Base-by-base conservation (phyloP, 2,329 filamentous ascomycete species). In the Taxawa tesnikishii region DNA sequence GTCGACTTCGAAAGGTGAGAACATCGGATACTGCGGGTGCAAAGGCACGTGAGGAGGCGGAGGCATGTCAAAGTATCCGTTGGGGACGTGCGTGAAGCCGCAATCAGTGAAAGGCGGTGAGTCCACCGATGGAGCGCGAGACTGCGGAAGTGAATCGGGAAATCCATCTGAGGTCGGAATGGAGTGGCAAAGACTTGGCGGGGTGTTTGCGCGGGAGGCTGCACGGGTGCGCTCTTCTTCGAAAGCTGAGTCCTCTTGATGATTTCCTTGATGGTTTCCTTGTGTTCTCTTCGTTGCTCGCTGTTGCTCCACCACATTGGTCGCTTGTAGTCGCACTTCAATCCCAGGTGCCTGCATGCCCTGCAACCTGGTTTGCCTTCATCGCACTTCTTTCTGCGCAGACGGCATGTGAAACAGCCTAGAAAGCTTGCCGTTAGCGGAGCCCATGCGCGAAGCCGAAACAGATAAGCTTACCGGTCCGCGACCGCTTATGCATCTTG, bases 221-320 rank as follows among this genome's bases (percentile, higher is more conserved):
- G 62, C 57, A 43, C 58, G 53, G n/a, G 60, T 32, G 75, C 68
- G 32, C 73, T 68, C 73, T 94, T 94, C 62, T 94, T 88, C 15
- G 78, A 77, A 45, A 92, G 70, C 72, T 96, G 96, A 54, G 90
- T 96, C 54, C 79, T 75, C 74, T 94, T 94, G 68, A 98, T 96
- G 59, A 88, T 83, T 59, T 81, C 79, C 70, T 98, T 98, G 69
- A 98, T 93, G 45, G 79, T 66, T 54, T 96, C 90, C 64, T 96
- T 98, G 56, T 94, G 84, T 35, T 77, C 65, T 47, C 79, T 75
- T 45, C 90, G 72, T 51, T 81, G 75, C 42, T 94, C 85, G 51
- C 82, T 81, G 67, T 90, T 94, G 61, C 79, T 82, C 90, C 90
- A 98, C 90, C 90, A 98, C 62, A 83, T 75, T 23, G 90, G 90